A percentile compares a stretch with the other conserved stretches of the same genome.
phyloP scores from a whole-genome alignment of 2,329 filamentous ascomycete species.

The Apiospora rasikravindrae region DNA sequence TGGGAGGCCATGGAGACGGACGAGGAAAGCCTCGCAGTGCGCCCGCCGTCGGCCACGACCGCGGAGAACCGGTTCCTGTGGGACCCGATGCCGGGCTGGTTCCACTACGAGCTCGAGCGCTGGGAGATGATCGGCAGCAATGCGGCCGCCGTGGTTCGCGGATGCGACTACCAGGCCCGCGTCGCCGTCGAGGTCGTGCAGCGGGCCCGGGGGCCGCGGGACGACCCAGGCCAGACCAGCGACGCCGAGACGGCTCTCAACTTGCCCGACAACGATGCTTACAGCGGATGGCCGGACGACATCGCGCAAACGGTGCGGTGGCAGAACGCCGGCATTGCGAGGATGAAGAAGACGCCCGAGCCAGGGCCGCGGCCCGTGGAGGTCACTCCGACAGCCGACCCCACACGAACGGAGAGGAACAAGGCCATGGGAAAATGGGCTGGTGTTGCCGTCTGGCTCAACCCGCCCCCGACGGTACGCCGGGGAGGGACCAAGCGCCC shows the following conservation, averaged over 20 bases:
- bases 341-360: no score
- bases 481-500: no score
- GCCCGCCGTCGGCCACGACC: neutral
- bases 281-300: neutral
- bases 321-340: no score
- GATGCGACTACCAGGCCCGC: neutral
- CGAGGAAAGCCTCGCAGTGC: neutral
- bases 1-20: neutral
- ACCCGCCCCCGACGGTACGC: no score
- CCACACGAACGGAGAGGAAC: no score
- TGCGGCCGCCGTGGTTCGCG: neutral
- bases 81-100: conserved; percentile 10
- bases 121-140: conserved; percentile 7
- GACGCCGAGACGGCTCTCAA: neutral
- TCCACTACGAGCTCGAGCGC: conserved; percentile 10
- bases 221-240: neutral
- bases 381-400: no score
- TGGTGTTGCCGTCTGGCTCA: no score
- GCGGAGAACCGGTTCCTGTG: neutral
- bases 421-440: no score
- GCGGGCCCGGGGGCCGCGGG: no score
- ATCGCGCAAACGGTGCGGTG: no score
- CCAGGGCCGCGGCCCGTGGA: no score
- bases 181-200: conserved; percentile 11
- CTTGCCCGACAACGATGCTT: neutral